Evolutionary conservation across 2,329 filamentous ascomycete genomes (phyloP).

Genomic region (Clarireedia hainanense): DNA sequence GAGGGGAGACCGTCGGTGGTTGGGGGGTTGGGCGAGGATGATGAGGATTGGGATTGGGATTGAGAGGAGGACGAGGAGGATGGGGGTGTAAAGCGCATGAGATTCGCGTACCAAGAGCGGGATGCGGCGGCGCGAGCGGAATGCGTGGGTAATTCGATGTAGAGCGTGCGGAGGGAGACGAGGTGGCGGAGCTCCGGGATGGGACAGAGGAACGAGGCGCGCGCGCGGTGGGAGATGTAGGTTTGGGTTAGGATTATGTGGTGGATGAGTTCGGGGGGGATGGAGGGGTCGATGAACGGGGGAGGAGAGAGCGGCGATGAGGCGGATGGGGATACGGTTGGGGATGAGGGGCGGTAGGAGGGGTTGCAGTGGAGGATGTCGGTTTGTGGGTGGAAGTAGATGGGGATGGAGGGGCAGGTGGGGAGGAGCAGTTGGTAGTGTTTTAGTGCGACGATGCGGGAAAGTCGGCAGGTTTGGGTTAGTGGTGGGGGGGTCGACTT

Average conservation of each 20-base stretch:
- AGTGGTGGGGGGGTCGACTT: not conserved
- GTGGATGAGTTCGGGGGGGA: not conserved
- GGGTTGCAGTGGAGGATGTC: slow-evolving; percentile 3
- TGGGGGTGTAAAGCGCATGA: not conserved
- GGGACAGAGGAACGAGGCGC: not conserved
- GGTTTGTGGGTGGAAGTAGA: not conserved
- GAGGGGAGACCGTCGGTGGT: not conserved
- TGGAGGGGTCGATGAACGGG: not conserved
- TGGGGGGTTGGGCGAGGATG: not conserved
- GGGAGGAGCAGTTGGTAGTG: not conserved
- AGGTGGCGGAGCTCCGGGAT: not conserved
- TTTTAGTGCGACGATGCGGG: slow-evolving; percentile 1
- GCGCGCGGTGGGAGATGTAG: not conserved
- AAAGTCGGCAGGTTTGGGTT: not conserved
- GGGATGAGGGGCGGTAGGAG: not conserved
- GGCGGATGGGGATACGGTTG: not conserved
- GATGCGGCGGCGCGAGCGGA: not conserved
- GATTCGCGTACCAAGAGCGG: not conserved
- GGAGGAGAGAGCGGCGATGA: not conserved
- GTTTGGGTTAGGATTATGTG: slow-evolving; percentile 3
- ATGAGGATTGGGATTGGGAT: too few species aligned
- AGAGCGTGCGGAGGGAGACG: not conserved
- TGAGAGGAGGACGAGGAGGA: not conserved
- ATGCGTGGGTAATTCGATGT: slow-evolving; percentile 1
- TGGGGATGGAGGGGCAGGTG: not conserved